These are phyloP conservation scores for Vitis vinifera DNA, from an alignment of 164 flowering plant genomes.

Conservation along the genomic window DNA sequence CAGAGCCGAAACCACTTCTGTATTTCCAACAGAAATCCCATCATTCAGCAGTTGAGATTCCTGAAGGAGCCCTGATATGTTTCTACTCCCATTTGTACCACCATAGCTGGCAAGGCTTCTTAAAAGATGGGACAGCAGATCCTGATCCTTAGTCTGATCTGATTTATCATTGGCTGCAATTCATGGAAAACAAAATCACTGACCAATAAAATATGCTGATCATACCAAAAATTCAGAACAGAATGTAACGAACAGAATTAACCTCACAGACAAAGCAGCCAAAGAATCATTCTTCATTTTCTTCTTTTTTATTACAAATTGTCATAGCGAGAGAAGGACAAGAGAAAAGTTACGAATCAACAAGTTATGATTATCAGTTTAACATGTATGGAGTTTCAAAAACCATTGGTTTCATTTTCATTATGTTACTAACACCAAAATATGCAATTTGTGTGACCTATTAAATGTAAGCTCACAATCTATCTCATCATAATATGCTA, in stretches of 20 bases:
- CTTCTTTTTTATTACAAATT: not conserved
- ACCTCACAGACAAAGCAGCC: not conserved
- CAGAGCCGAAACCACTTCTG: conserved; percentile 23
- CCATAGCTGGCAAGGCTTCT: conserved; percentile 47
- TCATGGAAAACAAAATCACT: conserved; percentile 8
- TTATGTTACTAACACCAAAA: not conserved
- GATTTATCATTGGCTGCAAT: conserved; percentile 52
- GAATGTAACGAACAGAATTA: not conserved
- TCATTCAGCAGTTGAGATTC: conserved; percentile 25
- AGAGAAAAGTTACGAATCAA: not conserved
- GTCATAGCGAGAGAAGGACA: not conserved
- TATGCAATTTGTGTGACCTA: not conserved
- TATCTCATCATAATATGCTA: not conserved
- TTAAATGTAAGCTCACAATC: not conserved
- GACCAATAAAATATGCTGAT: not conserved
- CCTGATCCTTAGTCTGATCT: conserved; percentile 53
- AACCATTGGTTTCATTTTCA: not conserved
- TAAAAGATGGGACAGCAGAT: conserved; percentile 57
- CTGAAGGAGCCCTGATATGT: conserved; percentile 35
- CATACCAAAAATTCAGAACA: not conserved
- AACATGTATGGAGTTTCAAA: not conserved
- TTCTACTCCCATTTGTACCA: conserved; percentile 35
- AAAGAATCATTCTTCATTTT: not conserved
- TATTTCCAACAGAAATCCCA: conserved; percentile 28
- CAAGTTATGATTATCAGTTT: not conserved